These are phyloP conservation scores for Flaveria sonorensis DNA, from an alignment of 129 eudicot species.

Conservation along the genomic window DNA sequence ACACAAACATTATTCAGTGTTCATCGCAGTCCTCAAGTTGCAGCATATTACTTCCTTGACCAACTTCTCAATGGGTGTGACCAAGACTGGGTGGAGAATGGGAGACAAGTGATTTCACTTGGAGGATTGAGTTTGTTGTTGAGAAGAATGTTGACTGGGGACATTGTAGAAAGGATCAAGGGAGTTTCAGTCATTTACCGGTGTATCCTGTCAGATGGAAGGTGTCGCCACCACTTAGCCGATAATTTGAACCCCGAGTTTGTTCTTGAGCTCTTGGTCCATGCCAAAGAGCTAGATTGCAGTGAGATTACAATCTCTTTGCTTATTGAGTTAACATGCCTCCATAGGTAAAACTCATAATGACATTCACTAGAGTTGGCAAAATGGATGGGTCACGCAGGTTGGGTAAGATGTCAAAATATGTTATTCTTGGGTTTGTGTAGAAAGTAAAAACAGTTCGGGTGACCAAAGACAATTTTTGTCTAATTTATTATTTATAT, in stretches of 20 bases:
- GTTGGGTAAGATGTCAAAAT: constrained; percentile 4
- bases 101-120: constrained; percentile 54
- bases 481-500: not conserved
- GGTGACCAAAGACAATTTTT: not conserved
- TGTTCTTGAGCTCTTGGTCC: constrained; percentile 49
- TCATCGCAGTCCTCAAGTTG: constrained; percentile 60
- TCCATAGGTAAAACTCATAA: constrained; percentile 50
- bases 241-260: constrained; percentile 54
- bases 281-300: constrained; percentile 30
- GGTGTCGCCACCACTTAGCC: constrained; percentile 65
- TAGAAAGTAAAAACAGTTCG: not conserved
- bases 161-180: constrained; percentile 51
- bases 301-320: constrained; percentile 44
- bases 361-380: not conserved
- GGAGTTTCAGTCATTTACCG: constrained; percentile 43
- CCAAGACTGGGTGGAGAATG: constrained; percentile 64
- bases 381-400: not conserved
- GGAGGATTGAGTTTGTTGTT: constrained; percentile 67
- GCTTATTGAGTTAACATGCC: constrained; percentile 63
- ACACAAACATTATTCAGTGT: constrained; percentile 57
- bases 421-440: not conserved
- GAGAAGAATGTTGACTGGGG: constrained; percentile 63
- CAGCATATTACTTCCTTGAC: constrained; percentile 71
- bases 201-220: constrained; percentile 69
- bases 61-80: constrained; percentile 63